A percentile compares a stretch with the other conserved stretches of the same genome.
phyloP scores from a whole-genome alignment of 2,329 filamentous ascomycete genomes.

The Botrytis medusae region DNA sequence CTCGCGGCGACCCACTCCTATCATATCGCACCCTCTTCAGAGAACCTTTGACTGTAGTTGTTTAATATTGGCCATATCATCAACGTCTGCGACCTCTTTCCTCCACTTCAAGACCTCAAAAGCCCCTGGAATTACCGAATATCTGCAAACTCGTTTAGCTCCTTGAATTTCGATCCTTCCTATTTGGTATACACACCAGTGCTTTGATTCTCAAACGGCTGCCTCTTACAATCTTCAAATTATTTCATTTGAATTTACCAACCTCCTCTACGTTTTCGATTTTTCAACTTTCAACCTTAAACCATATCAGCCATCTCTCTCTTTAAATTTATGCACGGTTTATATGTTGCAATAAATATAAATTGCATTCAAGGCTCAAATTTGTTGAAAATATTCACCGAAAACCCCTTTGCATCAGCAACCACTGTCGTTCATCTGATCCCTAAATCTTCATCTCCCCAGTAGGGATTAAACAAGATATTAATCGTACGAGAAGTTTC shows the following conservation, averaged over 20 bases:
- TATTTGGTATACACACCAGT: not conserved
- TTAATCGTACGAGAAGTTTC: not conserved
- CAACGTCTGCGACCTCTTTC: not conserved
- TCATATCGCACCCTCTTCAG: not conserved
- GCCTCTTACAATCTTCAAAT: not conserved
- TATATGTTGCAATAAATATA: not conserved
- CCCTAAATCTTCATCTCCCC: not conserved
- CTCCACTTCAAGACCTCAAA: not conserved
- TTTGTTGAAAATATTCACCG: not conserved
- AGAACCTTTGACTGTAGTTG: not conserved
- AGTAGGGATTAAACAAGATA: not conserved
- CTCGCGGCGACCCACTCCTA: not conserved
- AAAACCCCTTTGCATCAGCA: not conserved
- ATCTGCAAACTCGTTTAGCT: not conserved
- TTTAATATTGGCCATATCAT: not conserved
- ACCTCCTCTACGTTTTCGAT: not conserved
- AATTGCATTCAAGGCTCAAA: not conserved
- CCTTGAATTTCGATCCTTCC: not conserved
- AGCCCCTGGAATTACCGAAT: conserved; percentile 1
- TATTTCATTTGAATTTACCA: not conserved
- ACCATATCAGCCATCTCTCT: not conserved
- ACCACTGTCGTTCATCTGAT: not conserved
- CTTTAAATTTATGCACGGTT: not conserved
- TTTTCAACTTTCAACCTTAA: not conserved
- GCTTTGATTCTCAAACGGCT: not conserved